A percentile compares a stretch with the other conserved stretches of the same genome.
Conservation (phyloP, 2,329 filamentous ascomycete genomes). For the Cephalotrichum gorgonifer region DNA sequence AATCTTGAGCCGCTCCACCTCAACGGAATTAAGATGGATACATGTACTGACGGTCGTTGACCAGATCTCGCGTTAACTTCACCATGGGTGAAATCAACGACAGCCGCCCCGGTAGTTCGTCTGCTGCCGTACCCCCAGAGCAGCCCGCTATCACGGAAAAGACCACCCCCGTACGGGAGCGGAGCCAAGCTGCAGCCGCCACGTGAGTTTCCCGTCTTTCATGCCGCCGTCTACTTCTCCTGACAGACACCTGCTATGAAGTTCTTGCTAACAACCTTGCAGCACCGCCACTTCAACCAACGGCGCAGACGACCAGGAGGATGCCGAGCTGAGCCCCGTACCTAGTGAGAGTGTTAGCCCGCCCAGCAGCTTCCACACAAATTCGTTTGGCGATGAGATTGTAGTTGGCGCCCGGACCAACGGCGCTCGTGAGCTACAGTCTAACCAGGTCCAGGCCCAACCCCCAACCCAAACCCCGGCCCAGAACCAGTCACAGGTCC, state of each 20-base stretch:
- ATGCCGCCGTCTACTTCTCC: neutral
- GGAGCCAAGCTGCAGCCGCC: neutral
- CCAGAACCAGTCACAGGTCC: no score
- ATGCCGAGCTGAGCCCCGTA: slow-evolving; percentile 27
- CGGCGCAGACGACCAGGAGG: slow-evolving; percentile 19
- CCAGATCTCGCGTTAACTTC: neutral
- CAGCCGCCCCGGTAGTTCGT: neutral
- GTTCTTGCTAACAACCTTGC: neutral
- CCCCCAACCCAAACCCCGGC: no score
- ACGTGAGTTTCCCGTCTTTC: slow-evolving; percentile 1
- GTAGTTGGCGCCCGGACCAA: slow-evolving; percentile 14
- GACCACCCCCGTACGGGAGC: neutral
- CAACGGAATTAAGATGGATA: neutral
- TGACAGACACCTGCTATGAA: neutral
- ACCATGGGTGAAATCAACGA: neutral
- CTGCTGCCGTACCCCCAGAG: neutral
- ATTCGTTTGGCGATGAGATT: slow-evolving; percentile 39
- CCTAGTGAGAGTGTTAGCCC: slow-evolving; percentile 25
- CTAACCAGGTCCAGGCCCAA: no score
- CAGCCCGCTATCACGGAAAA: neutral
- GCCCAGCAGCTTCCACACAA: slow-evolving; percentile 27
- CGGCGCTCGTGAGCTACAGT: neutral
- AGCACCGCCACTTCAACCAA: slow-evolving; percentile 7
- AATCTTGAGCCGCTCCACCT: neutral
- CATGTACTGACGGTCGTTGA: neutral